Conservation (phyloP, 225 moss, liverwort and hornwort genomes). For the Rhytidiadelphus loreus region DNA sequence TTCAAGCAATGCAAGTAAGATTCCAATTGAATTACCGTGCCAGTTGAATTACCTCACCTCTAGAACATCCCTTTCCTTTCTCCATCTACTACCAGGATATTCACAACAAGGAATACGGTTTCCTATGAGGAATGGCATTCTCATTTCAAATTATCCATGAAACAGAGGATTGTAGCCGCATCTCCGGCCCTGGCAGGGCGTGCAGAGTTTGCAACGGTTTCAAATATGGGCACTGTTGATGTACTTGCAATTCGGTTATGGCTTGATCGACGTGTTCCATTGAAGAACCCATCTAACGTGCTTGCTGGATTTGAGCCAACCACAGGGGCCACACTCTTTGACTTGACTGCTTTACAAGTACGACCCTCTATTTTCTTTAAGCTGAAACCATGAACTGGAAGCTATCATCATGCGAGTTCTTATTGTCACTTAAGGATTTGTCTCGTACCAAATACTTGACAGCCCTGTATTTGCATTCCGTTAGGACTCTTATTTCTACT, state of each 20-base stretch:
- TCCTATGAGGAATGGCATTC: not conserved
- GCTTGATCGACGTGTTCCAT: conserved; percentile 37
- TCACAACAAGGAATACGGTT: not conserved
- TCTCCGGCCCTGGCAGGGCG: conserved; percentile 39
- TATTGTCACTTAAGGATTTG: not conserved
- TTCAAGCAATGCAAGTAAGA: conserved; percentile 64
- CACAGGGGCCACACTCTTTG: conserved; percentile 51
- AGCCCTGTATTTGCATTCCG: not conserved
- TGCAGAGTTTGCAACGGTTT: conserved; percentile 38
- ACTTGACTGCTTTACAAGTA: conserved; percentile 49
- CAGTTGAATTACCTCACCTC: not conserved
- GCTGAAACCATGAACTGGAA: not conserved
- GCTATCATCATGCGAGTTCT: not conserved
- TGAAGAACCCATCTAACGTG: conserved; percentile 56
- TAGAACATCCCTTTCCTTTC: not conserved
- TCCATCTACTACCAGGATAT: not conserved
- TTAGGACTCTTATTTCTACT: not conserved
- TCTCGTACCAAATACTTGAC: not conserved
- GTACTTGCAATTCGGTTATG: conserved; percentile 52
- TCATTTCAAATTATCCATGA: not conserved
- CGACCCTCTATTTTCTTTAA: not conserved
- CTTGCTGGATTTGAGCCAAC: conserved; percentile 58
- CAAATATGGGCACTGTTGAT: conserved; percentile 47
- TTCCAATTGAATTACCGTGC: not conserved
- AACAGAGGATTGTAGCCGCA: conserved; percentile 45